A percentile compares a stretch with the other conserved stretches of the same genome.
These are phyloP conservation scores for Suhomyces chickasaworum DNA, from an alignment of 1,139 yeast genomes.

Conservation along the genomic window DNA sequence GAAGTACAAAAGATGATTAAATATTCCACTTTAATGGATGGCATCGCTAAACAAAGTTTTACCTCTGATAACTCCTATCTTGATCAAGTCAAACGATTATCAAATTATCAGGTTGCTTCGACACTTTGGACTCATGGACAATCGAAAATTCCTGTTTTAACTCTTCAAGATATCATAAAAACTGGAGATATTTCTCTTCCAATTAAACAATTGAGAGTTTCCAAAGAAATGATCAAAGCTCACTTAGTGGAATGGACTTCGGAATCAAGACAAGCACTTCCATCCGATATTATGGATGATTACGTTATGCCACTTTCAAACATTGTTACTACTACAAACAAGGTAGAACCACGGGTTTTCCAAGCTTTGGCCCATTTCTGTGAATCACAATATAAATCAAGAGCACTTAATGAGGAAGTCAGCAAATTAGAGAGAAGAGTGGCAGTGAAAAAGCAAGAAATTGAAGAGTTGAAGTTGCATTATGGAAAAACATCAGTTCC, in stretches of 20 bases:
- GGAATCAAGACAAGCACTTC: conserved; percentile 66
- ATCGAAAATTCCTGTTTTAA: conserved; percentile 53
- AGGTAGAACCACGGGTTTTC: conserved; percentile 32
- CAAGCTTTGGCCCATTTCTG: conserved; percentile 75
- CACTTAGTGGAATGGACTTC: conserved; percentile 72
- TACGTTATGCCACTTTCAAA: conserved; percentile 52
- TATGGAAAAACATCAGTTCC: conserved; percentile 40
- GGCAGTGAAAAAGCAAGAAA: conserved; percentile 43
- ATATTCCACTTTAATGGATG: conserved; percentile 49
- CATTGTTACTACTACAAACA: not conserved
- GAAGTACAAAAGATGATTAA: conserved; percentile 53
- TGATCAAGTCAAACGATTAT: conserved; percentile 25
- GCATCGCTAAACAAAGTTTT: conserved; percentile 29
- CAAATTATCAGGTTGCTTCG: conserved; percentile 53
- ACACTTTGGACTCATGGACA: conserved; percentile 64
- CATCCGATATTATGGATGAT: conserved; percentile 55
- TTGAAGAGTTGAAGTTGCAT: conserved; percentile 49
- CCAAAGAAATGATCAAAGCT: conserved; percentile 41
- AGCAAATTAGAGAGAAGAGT: conserved; percentile 42
- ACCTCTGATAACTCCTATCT: conserved; percentile 8
- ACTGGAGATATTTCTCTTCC: conserved; percentile 24
- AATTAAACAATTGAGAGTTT: conserved; percentile 25
- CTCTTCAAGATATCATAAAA: conserved; percentile 35
- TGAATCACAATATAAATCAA: conserved; percentile 59
- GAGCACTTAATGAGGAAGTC: conserved; percentile 47